phyloP scores from a whole-genome alignment of 768 basidiomycete species.

The Sistotremastrum suecicum region DNA sequence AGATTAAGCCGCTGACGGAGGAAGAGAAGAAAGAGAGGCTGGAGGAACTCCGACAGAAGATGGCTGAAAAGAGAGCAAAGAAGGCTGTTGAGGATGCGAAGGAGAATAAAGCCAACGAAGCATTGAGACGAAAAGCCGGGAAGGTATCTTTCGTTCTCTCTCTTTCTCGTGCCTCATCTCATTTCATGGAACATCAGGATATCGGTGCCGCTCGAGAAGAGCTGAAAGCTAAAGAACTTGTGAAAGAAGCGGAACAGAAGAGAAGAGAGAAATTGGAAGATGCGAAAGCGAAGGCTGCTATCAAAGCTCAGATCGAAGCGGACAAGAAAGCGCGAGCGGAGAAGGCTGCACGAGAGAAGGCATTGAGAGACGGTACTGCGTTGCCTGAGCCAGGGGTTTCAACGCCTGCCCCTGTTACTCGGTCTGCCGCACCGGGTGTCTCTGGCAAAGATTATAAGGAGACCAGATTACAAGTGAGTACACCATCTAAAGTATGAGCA shows the following conservation, averaged over 20 bases:
- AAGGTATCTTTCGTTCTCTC: constrained; percentile 32
- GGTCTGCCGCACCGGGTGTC: constrained; percentile 22
- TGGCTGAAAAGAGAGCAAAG: constrained; percentile 62
- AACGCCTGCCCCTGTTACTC: constrained; percentile 20
- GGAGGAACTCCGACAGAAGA: constrained; percentile 61
- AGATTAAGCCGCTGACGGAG: constrained; percentile 92
- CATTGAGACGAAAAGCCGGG: constrained; percentile 72
- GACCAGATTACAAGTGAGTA: constrained; percentile 52
- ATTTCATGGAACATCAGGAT: constrained; percentile 31
- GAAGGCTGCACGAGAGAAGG: constrained; percentile 83
- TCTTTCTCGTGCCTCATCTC: not conserved
- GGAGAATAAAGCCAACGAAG: constrained; percentile 62
- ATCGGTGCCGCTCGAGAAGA: constrained; percentile 61
- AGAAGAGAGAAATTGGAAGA: constrained; percentile 85
- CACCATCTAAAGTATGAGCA: not conserved
- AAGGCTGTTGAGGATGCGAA: constrained; percentile 64
- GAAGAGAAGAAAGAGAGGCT: constrained; percentile 81
- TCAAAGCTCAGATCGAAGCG: constrained; percentile 90
- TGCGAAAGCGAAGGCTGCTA: constrained; percentile 66
- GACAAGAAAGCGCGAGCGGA: constrained; percentile 85
- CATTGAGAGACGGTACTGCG: constrained; percentile 59
- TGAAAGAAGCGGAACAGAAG: constrained; percentile 74
- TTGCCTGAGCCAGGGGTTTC: constrained; percentile 16
- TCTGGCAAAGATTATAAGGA: constrained; percentile 71
- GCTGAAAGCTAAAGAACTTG: constrained; percentile 57